Evolutionary conservation across 306 rosid species (phyloP), one percentile per base, ranked within the genome.

Genomic region (Pueraria montana): DNA sequence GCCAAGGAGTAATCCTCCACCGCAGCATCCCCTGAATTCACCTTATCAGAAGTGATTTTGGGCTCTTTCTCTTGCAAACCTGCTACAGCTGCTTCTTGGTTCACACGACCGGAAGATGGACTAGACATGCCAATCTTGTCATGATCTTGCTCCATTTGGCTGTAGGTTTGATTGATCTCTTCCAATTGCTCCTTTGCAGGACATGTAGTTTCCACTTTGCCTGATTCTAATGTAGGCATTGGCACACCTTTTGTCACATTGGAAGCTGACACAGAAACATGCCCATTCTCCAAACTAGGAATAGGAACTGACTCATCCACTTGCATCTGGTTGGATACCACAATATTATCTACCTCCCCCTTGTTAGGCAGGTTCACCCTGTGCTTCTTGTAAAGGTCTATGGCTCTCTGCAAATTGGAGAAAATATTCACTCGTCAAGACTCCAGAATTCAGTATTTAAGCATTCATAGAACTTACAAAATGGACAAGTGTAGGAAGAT

Each of bases 311-410:
- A 52, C 80, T 78, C 90, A 65, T 90, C 90, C 83, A 58, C 75
- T 53, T 61, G 85, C 83, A 64, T 72, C 86, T 80, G 87, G 45
- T 82, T 84, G 72, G 89, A 81, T 59, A 87, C 84, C 10, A 81
- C 86, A 74, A 82, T 68, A 45, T 80, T 45, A 81, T 89, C 93
- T 73, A 85, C 46, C 74, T 87, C 86, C 61, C 82, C 89, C 77
- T 72, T 84, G 13, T 81, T 83, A 70, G 85, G 86, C 14, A 88
- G 72, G 73, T 91, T 89, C 88, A 85, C 82, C 68, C 80, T 85
- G 84, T 94, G 97, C 89, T 88, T 94, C 88, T 91, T 89, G 91
- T 96, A 96, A 73, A 92, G 87, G 82, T 89, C 88, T 76, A 94
- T 85, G 38, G 97, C 97, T 70, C 89, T 90, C 99, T 96, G 94